Percentiles rank a stretch among this genome's conserved stretches.
Evolutionary conservation across 495 filamentous ascomycete species (phyloP).

Genomic region (Neurospora cerealis): DNA sequence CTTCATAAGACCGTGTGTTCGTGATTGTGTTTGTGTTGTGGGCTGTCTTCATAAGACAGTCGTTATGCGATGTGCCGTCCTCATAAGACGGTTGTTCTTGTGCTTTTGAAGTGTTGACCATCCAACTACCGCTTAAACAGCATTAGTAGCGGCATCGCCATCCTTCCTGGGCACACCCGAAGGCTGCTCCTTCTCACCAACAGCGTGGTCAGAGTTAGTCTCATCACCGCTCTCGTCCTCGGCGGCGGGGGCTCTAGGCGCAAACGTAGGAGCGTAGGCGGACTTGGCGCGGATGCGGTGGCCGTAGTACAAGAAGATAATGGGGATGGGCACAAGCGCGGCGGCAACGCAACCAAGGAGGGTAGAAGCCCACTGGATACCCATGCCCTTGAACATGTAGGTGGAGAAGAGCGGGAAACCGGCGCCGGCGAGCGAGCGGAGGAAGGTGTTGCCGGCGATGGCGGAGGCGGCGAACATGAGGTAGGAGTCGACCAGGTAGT

Average conservation of each 20-base stretch:
- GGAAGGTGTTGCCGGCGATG: constrained; percentile 82
- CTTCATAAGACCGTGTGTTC: neutral
- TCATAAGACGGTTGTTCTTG: neutral
- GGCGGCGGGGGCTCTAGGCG: neutral
- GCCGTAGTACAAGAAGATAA: constrained; percentile 56
- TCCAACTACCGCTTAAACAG: neutral
- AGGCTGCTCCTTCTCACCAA: neutral
- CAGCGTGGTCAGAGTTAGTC: constrained; percentile 1
- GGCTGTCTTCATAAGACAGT: neutral
- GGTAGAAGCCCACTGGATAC: constrained; percentile 68
- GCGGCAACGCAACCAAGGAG: constrained; percentile 65
- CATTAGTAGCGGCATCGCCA: constrained; percentile 9
- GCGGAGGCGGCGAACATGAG: constrained; percentile 84
- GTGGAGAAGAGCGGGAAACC: constrained; percentile 74
- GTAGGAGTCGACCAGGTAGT: constrained; percentile 83
- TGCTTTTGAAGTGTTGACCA: neutral
- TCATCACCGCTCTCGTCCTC: neutral
- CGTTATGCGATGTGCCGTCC: neutral
- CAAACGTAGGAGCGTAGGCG: constrained; percentile 52
- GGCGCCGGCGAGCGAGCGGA: constrained; percentile 66
- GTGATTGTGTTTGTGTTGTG: neutral
- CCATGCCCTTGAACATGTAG: constrained; percentile 71
- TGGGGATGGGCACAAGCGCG: constrained; percentile 62
- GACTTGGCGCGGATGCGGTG: constrained; percentile 54
- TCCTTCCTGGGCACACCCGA: constrained; percentile 4